Conservation (phyloP, 2,329 filamentous ascomycete genomes). For the Teratosphaeria nubilosa region DNA sequence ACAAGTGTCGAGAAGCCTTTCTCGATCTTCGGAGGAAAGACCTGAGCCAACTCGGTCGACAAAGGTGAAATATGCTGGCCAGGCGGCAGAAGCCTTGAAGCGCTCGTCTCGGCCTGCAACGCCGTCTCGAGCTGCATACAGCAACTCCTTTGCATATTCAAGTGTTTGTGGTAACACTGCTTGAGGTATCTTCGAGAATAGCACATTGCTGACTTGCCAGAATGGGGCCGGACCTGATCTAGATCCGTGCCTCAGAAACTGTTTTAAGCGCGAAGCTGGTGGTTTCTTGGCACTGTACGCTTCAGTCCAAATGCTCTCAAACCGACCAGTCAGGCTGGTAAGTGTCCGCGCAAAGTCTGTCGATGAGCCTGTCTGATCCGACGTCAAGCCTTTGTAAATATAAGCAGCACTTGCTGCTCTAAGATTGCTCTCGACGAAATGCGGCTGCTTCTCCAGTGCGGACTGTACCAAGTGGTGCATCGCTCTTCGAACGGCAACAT, state of each 20-base stretch:
- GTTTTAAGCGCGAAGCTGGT: conserved; percentile 49
- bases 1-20: conserved; percentile 36
- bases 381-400: conserved; percentile 62
- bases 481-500: conserved; percentile 48
- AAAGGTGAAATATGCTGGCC: conserved; percentile 63
- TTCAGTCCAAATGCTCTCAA: conserved; percentile 65
- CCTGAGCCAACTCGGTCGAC: conserved; percentile 30
- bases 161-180: conserved; percentile 44
- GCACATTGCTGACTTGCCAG: conserved; percentile 57
- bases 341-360: conserved; percentile 60
- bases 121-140: conserved; percentile 60
- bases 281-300: conserved; percentile 50
- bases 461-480: conserved; percentile 47
- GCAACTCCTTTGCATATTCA: conserved; percentile 49
- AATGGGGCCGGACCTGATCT: conserved; percentile 63
- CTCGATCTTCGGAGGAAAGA: conserved; percentile 34
- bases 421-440: conserved; percentile 27
- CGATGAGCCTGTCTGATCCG: conserved; percentile 63
- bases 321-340: conserved; percentile 51
- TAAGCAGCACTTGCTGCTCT: conserved; percentile 58
- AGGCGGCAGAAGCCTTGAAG: conserved; percentile 57
- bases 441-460: conserved; percentile 38
- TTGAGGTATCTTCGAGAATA: conserved; percentile 50
- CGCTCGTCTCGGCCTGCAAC: conserved; percentile 66
- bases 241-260: conserved; percentile 74